These are phyloP conservation scores for Vishniacozyma victoriae DNA, from an alignment of 768 basidiomycete genomes.

Conservation along the genomic window DNA sequence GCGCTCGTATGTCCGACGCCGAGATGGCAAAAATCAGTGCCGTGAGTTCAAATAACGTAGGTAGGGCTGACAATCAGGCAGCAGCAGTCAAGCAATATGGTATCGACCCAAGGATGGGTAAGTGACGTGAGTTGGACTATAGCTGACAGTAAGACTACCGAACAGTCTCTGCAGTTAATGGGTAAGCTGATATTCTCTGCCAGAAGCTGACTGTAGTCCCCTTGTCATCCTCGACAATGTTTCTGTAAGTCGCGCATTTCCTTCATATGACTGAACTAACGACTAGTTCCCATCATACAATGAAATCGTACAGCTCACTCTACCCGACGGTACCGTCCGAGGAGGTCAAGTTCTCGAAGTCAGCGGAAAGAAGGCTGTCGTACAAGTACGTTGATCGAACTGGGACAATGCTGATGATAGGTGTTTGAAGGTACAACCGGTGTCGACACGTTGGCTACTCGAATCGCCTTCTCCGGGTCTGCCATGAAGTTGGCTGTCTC, in stretches of 20 bases:
- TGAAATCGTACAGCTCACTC: conserved; percentile 90
- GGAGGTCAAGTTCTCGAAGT: conserved; percentile 98
- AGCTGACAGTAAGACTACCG: conserved; percentile 65
- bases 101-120: conserved; percentile 25
- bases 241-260: conserved; percentile 58
- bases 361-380: conserved; percentile 96
- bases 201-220: conserved; percentile 55
- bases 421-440: conserved; percentile 98
- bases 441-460: conserved; percentile 93
- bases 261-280: conserved; percentile 1
- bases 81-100: conserved; percentile 35
- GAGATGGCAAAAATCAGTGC: conserved; percentile 44
- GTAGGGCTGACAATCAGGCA: conserved; percentile 9
- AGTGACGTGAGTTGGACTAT: conserved; percentile 5
- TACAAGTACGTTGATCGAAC: conserved; percentile 54
- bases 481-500: conserved; percentile 99
- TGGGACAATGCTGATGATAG: conserved; percentile 10
- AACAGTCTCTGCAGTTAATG: conserved; percentile 98
- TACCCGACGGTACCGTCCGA: conserved; percentile 90
- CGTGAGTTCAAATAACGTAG: conserved; percentile 12
- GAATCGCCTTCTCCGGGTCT: conserved; percentile 95
- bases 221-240: conserved; percentile 97
- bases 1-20: conserved; percentile 32
- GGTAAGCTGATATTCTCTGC: conserved; percentile 54
- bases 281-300: conserved; percentile 90